Conservation (phyloP, 805 yeast species). For the Naumovozyma castellii region DNA sequence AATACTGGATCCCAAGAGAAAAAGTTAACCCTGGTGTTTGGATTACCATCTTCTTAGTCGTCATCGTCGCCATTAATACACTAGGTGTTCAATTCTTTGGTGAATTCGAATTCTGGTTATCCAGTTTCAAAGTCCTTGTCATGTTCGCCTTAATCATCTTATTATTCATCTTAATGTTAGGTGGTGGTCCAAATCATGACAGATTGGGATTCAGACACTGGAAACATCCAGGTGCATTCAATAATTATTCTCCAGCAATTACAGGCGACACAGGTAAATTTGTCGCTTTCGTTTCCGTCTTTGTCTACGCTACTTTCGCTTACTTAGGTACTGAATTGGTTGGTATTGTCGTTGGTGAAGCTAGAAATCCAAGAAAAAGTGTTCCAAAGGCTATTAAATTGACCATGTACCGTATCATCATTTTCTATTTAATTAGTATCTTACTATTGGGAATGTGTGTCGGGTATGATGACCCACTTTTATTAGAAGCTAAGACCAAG, state of each 20-base stretch:
- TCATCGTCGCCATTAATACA: constrained; percentile 30
- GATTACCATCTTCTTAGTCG: constrained; percentile 35
- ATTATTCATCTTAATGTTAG: constrained; percentile 56
- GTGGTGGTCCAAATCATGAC: constrained; percentile 71
- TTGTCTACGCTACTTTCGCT: constrained; percentile 60
- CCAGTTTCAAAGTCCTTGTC: constrained; percentile 54
- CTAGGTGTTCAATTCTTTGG: constrained; percentile 38
- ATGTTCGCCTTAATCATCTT: constrained; percentile 58
- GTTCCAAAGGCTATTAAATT: constrained; percentile 64
- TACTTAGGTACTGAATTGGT: constrained; percentile 62
- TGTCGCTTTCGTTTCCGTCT: constrained; percentile 51
- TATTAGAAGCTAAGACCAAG: constrained; percentile 42
- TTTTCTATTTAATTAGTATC: constrained; percentile 55
- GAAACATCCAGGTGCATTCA: constrained; percentile 60
- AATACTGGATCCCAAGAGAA: constrained; percentile 36
- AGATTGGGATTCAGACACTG: constrained; percentile 66
- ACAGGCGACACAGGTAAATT: constrained; percentile 44
- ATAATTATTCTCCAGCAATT: constrained; percentile 34
- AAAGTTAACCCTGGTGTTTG: constrained; percentile 37
- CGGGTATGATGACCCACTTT: constrained; percentile 43
- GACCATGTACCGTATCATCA: constrained; percentile 57
- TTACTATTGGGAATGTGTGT: constrained; percentile 62
- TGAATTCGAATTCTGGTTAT: constrained; percentile 40
- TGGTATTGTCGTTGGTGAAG: constrained; percentile 68
- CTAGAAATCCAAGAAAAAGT: constrained; percentile 55